Percentiles rank a stretch among this genome's conserved stretches.
phyloP scores from a whole-genome alignment of 2,329 filamentous ascomycete species.

The Claviceps africana region DNA sequence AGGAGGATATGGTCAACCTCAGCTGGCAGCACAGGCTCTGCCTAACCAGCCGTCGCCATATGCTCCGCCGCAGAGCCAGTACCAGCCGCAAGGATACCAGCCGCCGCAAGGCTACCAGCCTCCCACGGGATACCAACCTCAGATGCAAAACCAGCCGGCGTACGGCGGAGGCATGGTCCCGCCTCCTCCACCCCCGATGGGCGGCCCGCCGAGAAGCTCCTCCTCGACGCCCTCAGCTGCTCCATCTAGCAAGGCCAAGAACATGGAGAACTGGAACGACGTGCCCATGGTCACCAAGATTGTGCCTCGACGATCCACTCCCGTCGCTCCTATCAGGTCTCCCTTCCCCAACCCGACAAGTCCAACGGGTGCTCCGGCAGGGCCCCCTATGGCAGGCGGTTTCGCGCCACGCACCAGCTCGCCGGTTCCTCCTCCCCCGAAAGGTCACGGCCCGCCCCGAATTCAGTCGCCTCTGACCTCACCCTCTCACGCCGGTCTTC shows the following conservation, averaged over 20 bases:
- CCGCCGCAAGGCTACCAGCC: slow-evolving; percentile 13
- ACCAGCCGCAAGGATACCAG: slow-evolving; percentile 20
- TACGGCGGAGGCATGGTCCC: slow-evolving; percentile 19
- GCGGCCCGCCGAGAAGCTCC: slow-evolving; percentile 36
- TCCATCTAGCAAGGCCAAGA: slow-evolving; percentile 56
- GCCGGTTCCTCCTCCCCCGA: slow-evolving; percentile 63
- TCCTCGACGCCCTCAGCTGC: slow-evolving; percentile 48
- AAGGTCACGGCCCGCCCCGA: slow-evolving; percentile 55
- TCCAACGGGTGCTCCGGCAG: slow-evolving; percentile 23
- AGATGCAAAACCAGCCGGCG: slow-evolving; percentile 23
- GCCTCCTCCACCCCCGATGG: slow-evolving; percentile 18
- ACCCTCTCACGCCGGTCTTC: slow-evolving; percentile 31
- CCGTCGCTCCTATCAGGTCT: slow-evolving; percentile 54
- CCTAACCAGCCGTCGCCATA: slow-evolving; percentile 23
- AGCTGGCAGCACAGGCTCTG: slow-evolving; percentile 13
- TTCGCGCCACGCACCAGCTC: slow-evolving; percentile 54
- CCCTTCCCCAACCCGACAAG: slow-evolving; percentile 58
- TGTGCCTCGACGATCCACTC: slow-evolving; percentile 61
- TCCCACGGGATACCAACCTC: slow-evolving; percentile 36
- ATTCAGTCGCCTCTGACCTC: slow-evolving; percentile 58
- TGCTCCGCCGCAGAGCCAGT: slow-evolving; percentile 22
- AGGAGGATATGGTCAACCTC: slow-evolving; percentile 8
- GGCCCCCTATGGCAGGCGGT: slow-evolving; percentile 26
- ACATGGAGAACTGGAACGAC: slow-evolving; percentile 84
- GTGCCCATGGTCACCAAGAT: slow-evolving; percentile 72